These are phyloP conservation scores for Calonectria leucothoes DNA, from an alignment of 2,329 filamentous ascomycete species.

Conservation along the genomic window DNA sequence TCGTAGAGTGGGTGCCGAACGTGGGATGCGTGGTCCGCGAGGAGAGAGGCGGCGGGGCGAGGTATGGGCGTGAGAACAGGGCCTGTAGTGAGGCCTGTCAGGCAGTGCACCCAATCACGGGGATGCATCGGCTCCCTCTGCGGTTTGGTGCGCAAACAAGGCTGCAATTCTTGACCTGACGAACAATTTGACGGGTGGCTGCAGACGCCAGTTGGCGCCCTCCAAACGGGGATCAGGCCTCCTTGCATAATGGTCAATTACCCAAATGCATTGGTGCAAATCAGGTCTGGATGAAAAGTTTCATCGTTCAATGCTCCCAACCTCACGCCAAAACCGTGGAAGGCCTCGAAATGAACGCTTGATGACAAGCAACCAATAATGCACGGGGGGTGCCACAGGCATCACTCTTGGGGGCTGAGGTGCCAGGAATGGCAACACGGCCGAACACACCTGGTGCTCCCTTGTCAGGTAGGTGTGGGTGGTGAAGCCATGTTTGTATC, in stretches of 20 bases:
- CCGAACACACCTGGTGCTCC: not conserved
- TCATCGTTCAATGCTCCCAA: not conserved
- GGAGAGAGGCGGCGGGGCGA: not conserved
- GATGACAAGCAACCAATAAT: not conserved
- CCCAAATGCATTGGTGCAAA: not conserved
- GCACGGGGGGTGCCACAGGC: not conserved
- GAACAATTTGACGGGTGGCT: constrained; percentile 15
- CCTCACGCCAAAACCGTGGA: not conserved
- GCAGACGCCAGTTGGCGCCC: constrained; percentile 12
- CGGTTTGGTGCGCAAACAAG: not conserved
- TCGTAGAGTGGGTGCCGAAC: not conserved
- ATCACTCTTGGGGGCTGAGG: constrained; percentile 1
- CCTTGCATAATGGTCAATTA: not conserved
- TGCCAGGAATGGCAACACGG: constrained; percentile 3
- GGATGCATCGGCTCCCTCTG: not conserved
- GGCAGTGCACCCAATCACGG: not conserved
- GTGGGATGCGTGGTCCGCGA: not conserved
- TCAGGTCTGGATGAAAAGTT: not conserved
- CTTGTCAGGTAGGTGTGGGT: not conserved
- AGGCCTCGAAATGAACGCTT: constrained; percentile 4
- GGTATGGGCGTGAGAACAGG: not conserved
- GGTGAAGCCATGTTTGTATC: constrained; percentile 1
- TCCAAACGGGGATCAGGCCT: not conserved
- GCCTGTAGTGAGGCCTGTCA: not conserved
- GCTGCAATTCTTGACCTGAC: not conserved